phyloP scores from a whole-genome alignment of 129 eudicot species.

The Saposhnikovia divaricata region DNA sequence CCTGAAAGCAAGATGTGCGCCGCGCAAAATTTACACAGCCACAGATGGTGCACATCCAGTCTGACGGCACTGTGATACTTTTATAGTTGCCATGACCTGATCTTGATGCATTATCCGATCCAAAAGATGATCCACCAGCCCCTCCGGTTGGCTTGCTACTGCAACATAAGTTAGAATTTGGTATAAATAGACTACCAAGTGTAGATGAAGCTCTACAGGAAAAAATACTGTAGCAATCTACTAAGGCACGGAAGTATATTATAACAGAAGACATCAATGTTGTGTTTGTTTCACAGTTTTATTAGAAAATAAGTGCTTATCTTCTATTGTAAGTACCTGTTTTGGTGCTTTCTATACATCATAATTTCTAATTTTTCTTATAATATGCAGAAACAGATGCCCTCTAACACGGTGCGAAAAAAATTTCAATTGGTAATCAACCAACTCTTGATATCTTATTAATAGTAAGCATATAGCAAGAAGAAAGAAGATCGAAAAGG shows the following conservation, averaged over 20 bases:
- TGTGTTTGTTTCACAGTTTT: background rate
- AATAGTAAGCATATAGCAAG: background rate
- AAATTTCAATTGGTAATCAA: background rate
- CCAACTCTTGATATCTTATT: background rate
- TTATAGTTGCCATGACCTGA: conserved; percentile 58
- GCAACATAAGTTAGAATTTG: conserved; percentile 21
- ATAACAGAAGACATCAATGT: background rate
- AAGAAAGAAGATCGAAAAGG: background rate
- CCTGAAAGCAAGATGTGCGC: conserved; percentile 95
- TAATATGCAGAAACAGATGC: background rate
- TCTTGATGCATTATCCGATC: conserved; percentile 52
- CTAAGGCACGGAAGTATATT: background rate
- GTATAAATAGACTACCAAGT: conserved; percentile 5
- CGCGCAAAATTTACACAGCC: conserved; percentile 95
- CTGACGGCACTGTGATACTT: conserved; percentile 52
- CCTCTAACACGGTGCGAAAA: background rate
- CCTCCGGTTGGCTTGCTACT: conserved; percentile 95
- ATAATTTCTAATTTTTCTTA: background rate
- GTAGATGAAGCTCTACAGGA: background rate
- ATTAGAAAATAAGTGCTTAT: background rate
- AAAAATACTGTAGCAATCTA: background rate
- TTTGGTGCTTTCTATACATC: background rate
- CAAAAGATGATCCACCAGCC: conserved; percentile 46
- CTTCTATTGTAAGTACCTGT: background rate
- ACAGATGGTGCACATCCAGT: conserved; percentile 97